Percentiles rank a stretch among this genome's conserved stretches.
Evolutionary conservation across 2,329 filamentous ascomycete genomes (phyloP).

Genomic region (Emergomyces orientalis): DNA sequence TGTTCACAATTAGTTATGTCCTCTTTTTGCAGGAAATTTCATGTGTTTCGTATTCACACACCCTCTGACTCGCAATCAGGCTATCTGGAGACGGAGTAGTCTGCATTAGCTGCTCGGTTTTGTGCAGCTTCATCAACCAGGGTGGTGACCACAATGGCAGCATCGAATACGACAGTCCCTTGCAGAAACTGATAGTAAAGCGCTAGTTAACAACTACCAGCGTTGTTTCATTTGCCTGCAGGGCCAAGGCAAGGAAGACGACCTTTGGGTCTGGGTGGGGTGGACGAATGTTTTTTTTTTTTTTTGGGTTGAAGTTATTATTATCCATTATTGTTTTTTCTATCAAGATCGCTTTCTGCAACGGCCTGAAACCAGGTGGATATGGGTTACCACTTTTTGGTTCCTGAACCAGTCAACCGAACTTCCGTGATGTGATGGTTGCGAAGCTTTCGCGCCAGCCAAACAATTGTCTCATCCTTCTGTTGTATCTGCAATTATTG

Average conservation of each 20-base stretch:
- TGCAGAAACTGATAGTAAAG: neutral
- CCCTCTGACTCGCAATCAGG: neutral
- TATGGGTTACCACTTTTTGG: neutral
- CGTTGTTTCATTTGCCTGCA: neutral
- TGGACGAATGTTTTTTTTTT: neutral
- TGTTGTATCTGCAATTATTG: neutral
- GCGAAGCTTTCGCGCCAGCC: neutral
- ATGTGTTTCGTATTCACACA: neutral
- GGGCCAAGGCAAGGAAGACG: neutral
- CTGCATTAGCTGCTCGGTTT: neutral
- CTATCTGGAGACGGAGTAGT: neutral
- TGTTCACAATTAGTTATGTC: neutral
- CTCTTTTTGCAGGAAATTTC: neutral
- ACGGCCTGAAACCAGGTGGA: neutral
- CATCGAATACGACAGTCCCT: neutral
- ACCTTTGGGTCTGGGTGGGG: neutral
- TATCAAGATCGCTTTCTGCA: neutral
- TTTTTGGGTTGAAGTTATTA: neutral
- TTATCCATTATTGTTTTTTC: neutral
- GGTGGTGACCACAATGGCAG: neutral
- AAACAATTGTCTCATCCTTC: neutral
- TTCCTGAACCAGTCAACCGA: constrained; percentile 1
- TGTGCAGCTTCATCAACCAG: neutral
- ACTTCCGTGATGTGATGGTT: neutral
- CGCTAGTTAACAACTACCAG: neutral